These are phyloP conservation scores for Russula sp. DNA, from an alignment of 768 basidiomycete species.

Conservation along the genomic window DNA sequence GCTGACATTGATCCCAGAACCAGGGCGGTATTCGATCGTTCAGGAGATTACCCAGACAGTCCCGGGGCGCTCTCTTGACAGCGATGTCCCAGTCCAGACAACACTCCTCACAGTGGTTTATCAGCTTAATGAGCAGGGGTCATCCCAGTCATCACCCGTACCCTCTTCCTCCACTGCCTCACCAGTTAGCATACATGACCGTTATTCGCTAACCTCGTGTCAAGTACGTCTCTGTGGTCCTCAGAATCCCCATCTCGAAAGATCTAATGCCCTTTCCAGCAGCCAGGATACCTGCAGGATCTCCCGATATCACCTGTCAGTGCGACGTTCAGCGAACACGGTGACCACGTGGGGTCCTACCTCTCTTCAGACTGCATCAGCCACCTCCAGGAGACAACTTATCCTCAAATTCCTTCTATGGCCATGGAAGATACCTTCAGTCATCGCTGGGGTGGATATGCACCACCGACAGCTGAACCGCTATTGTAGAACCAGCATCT, in stretches of 20 bases:
- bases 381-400: slow-evolving; percentile 12
- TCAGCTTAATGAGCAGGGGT: slow-evolving; percentile 22
- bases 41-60: slow-evolving; percentile 45
- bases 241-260: not conserved
- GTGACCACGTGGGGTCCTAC: slow-evolving; percentile 16
- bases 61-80: slow-evolving; percentile 9
- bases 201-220: slow-evolving; percentile 15
- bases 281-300: slow-evolving; percentile 20
- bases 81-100: slow-evolving; percentile 7
- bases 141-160: slow-evolving; percentile 2
- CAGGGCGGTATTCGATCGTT: slow-evolving; percentile 55
- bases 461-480: not conserved
- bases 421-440: slow-evolving; percentile 16
- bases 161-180: slow-evolving; percentile 18
- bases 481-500: slow-evolving; percentile 13
- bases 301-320: slow-evolving; percentile 24
- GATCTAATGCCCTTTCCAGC: slow-evolving; percentile 5
- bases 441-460: slow-evolving; percentile 19
- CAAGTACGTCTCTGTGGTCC: slow-evolving; percentile 11
- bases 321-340: slow-evolving; percentile 20
- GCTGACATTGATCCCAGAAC: slow-evolving; percentile 38
- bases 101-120: slow-evolving; percentile 26
- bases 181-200: slow-evolving; percentile 14
- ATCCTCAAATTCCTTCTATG: slow-evolving; percentile 6
- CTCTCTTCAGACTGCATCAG: slow-evolving; percentile 5